Evolutionary conservation across 192 early-diverging fungal species (phyloP).

Genomic region (Backusella luteola): DNA sequence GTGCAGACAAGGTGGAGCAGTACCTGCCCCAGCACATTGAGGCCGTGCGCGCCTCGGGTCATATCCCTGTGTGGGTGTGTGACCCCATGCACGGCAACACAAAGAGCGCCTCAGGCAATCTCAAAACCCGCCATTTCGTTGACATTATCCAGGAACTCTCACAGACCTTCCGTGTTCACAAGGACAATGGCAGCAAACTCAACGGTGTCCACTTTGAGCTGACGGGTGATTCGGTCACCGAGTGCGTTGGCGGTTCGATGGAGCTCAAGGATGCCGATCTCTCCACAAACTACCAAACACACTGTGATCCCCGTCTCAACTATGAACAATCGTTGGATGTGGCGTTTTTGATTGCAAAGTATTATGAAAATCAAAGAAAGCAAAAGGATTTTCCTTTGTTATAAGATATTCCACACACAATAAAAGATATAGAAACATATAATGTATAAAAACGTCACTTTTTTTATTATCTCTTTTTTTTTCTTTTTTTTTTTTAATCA

Average conservation of each 20-base stretch:
- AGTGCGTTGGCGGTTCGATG: slow-evolving; percentile 98
- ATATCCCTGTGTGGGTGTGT: slow-evolving; percentile 93
- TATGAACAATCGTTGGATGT: slow-evolving; percentile 97
- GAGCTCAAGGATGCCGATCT: slow-evolving; percentile 82
- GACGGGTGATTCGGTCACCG: slow-evolving; percentile 96
- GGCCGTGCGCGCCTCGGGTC: slow-evolving; percentile 83
- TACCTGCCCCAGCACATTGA: slow-evolving; percentile 85
- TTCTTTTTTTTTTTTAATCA: background rate
- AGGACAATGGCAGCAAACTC: slow-evolving; percentile 64
- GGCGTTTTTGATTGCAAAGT: slow-evolving; percentile 93
- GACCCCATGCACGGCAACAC: slow-evolving; percentile 99
- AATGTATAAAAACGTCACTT: background rate
- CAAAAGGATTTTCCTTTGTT: slow-evolving; percentile 23
- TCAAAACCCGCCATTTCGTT: slow-evolving; percentile 91
- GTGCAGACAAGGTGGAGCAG: slow-evolving; percentile 77
- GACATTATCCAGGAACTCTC: slow-evolving; percentile 88
- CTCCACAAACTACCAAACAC: slow-evolving; percentile 88
- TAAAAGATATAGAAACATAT: background rate
- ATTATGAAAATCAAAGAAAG: slow-evolving; percentile 64
- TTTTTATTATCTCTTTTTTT: background rate
- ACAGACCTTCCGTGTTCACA: slow-evolving; percentile 81
- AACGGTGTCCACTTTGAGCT: slow-evolving; percentile 97
- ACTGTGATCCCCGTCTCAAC: slow-evolving; percentile 96
- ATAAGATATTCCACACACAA: background rate
- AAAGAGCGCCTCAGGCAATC: slow-evolving; percentile 70